phyloP scores from a whole-genome alignment of 257 asterid species.

The Solanum bulbocastanum region DNA sequence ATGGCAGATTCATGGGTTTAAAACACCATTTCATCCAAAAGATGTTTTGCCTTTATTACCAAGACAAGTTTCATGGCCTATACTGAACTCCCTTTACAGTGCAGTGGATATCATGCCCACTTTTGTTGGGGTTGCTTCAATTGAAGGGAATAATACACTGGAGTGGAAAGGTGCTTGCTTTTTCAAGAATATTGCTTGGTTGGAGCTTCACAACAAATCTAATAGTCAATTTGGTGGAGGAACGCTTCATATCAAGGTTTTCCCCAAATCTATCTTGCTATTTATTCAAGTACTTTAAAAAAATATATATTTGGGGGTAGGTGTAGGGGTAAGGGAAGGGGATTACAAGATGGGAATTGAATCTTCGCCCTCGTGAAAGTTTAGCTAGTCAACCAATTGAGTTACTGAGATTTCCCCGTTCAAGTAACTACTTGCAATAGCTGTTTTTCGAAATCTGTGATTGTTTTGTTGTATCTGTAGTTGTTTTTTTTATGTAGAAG shows the following conservation, averaged over 20 bases:
- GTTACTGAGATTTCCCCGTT: not conserved
- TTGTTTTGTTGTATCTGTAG: not conserved
- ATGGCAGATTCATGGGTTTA: constrained; percentile 22
- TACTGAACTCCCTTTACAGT: constrained; percentile 37
- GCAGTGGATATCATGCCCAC: constrained; percentile 75
- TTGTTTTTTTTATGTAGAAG: not conserved
- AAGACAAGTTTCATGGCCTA: constrained; percentile 59
- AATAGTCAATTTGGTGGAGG: constrained; percentile 72
- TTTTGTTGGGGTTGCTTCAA: constrained; percentile 61
- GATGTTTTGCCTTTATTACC: constrained; percentile 74
- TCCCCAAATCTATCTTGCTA: not conserved
- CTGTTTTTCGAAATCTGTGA: not conserved
- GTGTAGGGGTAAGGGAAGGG: not conserved
- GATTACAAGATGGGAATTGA: not conserved
- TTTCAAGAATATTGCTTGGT: constrained; percentile 62
- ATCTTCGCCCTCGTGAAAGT: not conserved
- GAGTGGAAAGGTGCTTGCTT: constrained; percentile 88
- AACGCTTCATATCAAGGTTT: constrained; percentile 76
- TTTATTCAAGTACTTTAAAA: not conserved
- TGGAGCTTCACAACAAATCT: constrained; percentile 62
- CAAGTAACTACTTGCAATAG: not conserved
- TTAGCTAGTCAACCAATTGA: not conserved
- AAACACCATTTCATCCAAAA: constrained; percentile 39
- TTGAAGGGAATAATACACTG: constrained; percentile 19
- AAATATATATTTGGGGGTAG: not conserved